Percentiles rank a stretch among this genome's conserved stretches.
Evolutionary conservation across 805 yeast species (phyloP).

Genomic region (Candida mattraensis): DNA sequence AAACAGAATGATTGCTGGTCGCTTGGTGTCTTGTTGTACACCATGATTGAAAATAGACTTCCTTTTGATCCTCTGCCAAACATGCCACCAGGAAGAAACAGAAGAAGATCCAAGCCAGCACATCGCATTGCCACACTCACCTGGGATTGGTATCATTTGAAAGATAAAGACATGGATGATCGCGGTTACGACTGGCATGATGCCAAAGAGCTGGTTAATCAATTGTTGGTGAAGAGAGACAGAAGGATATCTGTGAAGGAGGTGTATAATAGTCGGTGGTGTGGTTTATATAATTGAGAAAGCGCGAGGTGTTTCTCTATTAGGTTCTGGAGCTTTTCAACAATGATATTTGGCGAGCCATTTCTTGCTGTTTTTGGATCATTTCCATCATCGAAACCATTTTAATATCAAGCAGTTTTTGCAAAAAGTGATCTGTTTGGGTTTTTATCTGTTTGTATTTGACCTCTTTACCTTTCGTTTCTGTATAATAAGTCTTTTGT

Average conservation of each 20-base stretch:
- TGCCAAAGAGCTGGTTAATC: conserved; percentile 52
- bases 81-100: conserved; percentile 41
- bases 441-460: background rate
- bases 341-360: conserved; percentile 13
- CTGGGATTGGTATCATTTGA: conserved; percentile 77
- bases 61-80: conserved; percentile 89
- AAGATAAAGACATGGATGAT: conserved; percentile 32
- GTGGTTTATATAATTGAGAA: conserved; percentile 14
- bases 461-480: conserved; percentile 1
- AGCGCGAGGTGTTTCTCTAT: background rate
- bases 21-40: conserved; percentile 84
- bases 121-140: conserved; percentile 91
- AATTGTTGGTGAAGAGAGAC: conserved; percentile 49
- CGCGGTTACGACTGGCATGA: conserved; percentile 38
- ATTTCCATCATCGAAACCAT: conserved; percentile 11
- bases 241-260: conserved; percentile 38
- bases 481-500: background rate
- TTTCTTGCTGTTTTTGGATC: conserved; percentile 18
- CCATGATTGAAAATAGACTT: conserved; percentile 77
- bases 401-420: conserved; percentile 14
- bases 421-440: conserved; percentile 1
- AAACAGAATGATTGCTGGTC: conserved; percentile 93
- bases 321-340: no score
- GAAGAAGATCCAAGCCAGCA: conserved; percentile 60
- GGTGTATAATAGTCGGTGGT: conserved; percentile 37